Percentiles rank a stretch among this genome's conserved stretches.
phyloP scores from a whole-genome alignment of 768 basidiomycete species.

The Hygrophoropsis aurantiaca region DNA sequence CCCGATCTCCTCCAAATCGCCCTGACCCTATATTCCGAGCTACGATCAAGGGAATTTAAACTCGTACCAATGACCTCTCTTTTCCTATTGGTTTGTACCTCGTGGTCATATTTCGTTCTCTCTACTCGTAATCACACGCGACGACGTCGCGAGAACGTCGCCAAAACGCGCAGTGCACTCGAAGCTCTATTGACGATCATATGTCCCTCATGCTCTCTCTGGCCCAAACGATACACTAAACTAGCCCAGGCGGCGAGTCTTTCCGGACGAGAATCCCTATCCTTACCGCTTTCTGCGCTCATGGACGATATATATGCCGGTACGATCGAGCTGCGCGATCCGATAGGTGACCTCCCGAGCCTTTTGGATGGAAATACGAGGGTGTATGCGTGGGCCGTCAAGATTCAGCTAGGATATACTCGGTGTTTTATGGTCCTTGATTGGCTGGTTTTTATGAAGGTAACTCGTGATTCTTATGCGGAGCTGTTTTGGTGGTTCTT shows the following conservation, averaged over 20 bases:
- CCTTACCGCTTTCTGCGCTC: slow-evolving; percentile 35
- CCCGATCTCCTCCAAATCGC: too few species aligned
- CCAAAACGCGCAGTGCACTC: slow-evolving; percentile 19
- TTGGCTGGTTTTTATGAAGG: slow-evolving; percentile 32
- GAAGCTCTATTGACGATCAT: slow-evolving; percentile 42
- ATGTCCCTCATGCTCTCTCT: slow-evolving; percentile 44
- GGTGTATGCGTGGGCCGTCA: slow-evolving; percentile 40
- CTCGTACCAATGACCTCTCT: not conserved
- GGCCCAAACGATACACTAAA: slow-evolving; percentile 38
- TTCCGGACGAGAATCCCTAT: slow-evolving; percentile 22
- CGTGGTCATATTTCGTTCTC: not conserved
- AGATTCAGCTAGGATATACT: slow-evolving; percentile 27
- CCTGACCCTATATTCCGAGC: too few species aligned
- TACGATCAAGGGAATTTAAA: not conserved
- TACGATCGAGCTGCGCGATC: slow-evolving; percentile 44
- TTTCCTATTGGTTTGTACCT: not conserved
- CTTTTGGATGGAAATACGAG: slow-evolving; percentile 34
- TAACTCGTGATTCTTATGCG: slow-evolving; percentile 5
- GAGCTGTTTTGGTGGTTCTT: not conserved
- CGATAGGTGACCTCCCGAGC: slow-evolving; percentile 32
- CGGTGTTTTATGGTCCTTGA: slow-evolving; percentile 35
- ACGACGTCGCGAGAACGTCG: slow-evolving; percentile 8
- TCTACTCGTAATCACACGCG: slow-evolving; percentile 7
- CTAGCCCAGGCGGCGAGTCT: slow-evolving; percentile 20
- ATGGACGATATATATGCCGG: slow-evolving; percentile 38